Base-by-base conservation (phyloP, 805 yeast genomes). In the Jamesozyma jinghongensis region DNA sequence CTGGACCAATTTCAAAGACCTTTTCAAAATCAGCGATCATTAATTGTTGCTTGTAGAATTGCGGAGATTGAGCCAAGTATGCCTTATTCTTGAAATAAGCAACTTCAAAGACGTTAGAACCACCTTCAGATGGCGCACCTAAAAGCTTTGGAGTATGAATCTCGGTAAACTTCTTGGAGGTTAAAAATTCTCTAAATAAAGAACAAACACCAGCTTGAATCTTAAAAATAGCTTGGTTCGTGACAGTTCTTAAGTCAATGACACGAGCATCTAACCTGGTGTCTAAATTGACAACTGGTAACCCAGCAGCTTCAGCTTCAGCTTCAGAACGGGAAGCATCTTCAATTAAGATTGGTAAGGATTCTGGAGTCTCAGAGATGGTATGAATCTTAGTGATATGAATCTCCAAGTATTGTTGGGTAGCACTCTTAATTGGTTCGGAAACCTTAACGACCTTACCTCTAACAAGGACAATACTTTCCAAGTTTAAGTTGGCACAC, bases 81-180 rank as follows among this genome's bases (percentile, higher is more conserved):
- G 97, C 97, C 47, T 81, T 79, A 11, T 39, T 36, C 64, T 90
- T 90, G 76, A 92, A 92, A 68, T 92, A 92, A 34, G 83, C 71
- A 44, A 92, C 83, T 67, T 87, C 94, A 67, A 92, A 92, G 36
- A 92, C 97, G 63, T 86, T 90, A 44, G 97, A 77, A 52, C 99
- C 99, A 66, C 97, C 96, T 72, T 92, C 99, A 46, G 95, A 83
- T 32, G 98, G 84, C 32, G 97, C 86, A 53, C 94, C 95, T 57
- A 90, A 75, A 53, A 92, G 71, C 69, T 92, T 92, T 47, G 99
- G 99, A 11, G 97, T 82, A 68, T 92, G 99, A 53, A 87, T 80
- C 70, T 94, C 99, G 29, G 81, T 77, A 68, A 92, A 92, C 20
- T 75, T 75, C 52, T 69, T 75, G 37, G 64, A 65, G 45, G 66